Evolutionary conservation across 169 alveolate genomes (phyloP).

Genomic region (Cryptosporidium andersoni): DNA sequence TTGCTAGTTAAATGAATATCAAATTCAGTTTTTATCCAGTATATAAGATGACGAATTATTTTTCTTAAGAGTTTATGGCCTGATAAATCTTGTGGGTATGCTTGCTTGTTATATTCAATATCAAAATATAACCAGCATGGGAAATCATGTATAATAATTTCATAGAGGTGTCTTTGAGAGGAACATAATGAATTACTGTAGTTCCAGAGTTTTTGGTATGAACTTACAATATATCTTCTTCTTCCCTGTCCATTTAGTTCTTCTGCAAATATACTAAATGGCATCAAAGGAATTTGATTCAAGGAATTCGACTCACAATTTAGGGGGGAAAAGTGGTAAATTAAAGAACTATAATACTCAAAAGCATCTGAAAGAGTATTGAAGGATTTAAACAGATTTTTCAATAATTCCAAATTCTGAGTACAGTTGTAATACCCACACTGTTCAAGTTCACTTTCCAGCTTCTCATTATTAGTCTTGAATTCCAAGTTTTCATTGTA

Average conservation of each 20-base stretch:
- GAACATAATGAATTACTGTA: conserved; percentile 15
- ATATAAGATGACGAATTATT: not conserved
- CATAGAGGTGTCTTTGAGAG: conserved; percentile 59
- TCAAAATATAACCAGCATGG: conserved; percentile 75
- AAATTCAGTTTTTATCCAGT: conserved; percentile 32
- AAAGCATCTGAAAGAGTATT: conserved; percentile 33
- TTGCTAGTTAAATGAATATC: not conserved
- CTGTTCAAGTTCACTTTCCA: too few species aligned
- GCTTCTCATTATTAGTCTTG: too few species aligned
- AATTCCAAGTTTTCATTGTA: too few species aligned
- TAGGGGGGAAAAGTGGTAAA: conserved; percentile 12
- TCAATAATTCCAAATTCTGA: not conserved
- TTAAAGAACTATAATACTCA: conserved; percentile 24
- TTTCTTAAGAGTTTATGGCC: conserved; percentile 14
- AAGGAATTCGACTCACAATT: not conserved
- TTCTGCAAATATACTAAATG: conserved; percentile 50
- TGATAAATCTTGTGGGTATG: conserved; percentile 7
- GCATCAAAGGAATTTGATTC: not conserved
- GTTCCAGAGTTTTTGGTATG: conserved; percentile 43
- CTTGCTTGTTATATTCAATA: conserved; percentile 54
- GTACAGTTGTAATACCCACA: too few species aligned
- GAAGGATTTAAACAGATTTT: conserved; percentile 24
- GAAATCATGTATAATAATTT: conserved; percentile 40
- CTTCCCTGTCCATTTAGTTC: conserved; percentile 17
- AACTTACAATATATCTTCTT: conserved; percentile 66